A percentile compares a stretch with the other conserved stretches of the same genome.
Conservation (phyloP, 2,329 filamentous ascomycete genomes). For the Stachybotrys chartarum region DNA sequence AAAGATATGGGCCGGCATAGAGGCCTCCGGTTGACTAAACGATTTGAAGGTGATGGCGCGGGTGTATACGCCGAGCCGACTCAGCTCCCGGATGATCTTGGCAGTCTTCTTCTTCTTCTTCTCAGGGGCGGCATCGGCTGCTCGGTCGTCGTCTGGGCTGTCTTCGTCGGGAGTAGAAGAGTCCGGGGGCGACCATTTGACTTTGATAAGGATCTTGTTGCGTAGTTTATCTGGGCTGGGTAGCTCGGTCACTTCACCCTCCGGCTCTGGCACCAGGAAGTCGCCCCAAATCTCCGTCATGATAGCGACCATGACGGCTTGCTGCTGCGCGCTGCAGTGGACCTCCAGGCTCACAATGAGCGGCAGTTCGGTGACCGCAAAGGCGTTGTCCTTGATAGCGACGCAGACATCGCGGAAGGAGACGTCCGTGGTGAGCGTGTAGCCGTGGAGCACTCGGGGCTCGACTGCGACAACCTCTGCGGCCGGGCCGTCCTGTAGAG, state of each 20-base stretch:
- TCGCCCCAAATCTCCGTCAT: constrained; percentile 81
- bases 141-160: constrained; percentile 26
- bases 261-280: constrained; percentile 54
- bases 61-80: constrained; percentile 74
- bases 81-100: constrained; percentile 67
- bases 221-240: constrained; percentile 64
- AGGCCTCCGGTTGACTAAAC: constrained; percentile 63
- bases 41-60: constrained; percentile 75
- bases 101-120: constrained; percentile 50
- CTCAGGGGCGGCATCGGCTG: constrained; percentile 34
- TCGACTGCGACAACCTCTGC: constrained; percentile 39
- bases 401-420: constrained; percentile 80
- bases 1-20: constrained; percentile 63
- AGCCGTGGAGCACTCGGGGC: constrained; percentile 76
- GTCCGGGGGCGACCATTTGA: constrained; percentile 56
- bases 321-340: constrained; percentile 73
- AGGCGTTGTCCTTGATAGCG: constrained; percentile 73
- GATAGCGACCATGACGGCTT: constrained; percentile 85
- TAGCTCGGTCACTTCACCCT: constrained; percentile 40
- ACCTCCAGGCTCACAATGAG: constrained; percentile 94
- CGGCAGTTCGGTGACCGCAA: constrained; percentile 67
- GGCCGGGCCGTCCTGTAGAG: constrained; percentile 4
- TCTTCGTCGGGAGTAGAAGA: constrained; percentile 22
- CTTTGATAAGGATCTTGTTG: constrained; percentile 78
- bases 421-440: constrained; percentile 84